Conservation (phyloP, 2,329 filamentous ascomycete species). For the Alternaria panax region DNA sequence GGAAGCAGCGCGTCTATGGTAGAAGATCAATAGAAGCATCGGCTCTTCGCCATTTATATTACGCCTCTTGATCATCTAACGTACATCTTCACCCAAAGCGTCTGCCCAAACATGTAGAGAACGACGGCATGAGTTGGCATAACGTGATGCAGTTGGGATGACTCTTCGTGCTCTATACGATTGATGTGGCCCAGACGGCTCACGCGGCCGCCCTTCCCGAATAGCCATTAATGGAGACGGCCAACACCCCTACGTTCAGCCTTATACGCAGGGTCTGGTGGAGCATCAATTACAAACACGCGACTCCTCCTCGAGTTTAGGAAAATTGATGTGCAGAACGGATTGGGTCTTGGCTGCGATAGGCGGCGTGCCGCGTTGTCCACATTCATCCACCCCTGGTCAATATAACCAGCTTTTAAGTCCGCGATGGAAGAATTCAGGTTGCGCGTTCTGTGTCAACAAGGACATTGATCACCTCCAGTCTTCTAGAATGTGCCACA, state of each 20-base stretch:
- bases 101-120: slow-evolving; percentile 1
- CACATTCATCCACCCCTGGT: slow-evolving; percentile 9
- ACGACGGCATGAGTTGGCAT: slow-evolving; percentile 14
- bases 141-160: slow-evolving; percentile 19
- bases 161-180: slow-evolving; percentile 16
- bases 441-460: slow-evolving; percentile 7
- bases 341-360: slow-evolving; percentile 19
- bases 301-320: slow-evolving; percentile 2
- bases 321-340: slow-evolving; percentile 14
- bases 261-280: slow-evolving; percentile 23
- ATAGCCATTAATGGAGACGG: not conserved
- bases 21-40: slow-evolving; percentile 25
- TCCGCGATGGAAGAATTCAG: not conserved
- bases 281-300: slow-evolving; percentile 25
- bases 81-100: not conserved
- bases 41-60: slow-evolving; percentile 19
- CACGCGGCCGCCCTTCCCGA: slow-evolving; percentile 29
- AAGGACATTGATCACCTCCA: slow-evolving; percentile 7
- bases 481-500: slow-evolving; percentile 38
- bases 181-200: slow-evolving; percentile 29
- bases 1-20: slow-evolving; percentile 18
- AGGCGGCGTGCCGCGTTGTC: slow-evolving; percentile 20
- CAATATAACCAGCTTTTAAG: slow-evolving; percentile 3
- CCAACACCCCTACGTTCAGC: slow-evolving; percentile 13
- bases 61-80: not conserved